Conservation (phyloP, 2,329 filamentous ascomycete genomes). For the Pyrenophora tritici-repentis region DNA sequence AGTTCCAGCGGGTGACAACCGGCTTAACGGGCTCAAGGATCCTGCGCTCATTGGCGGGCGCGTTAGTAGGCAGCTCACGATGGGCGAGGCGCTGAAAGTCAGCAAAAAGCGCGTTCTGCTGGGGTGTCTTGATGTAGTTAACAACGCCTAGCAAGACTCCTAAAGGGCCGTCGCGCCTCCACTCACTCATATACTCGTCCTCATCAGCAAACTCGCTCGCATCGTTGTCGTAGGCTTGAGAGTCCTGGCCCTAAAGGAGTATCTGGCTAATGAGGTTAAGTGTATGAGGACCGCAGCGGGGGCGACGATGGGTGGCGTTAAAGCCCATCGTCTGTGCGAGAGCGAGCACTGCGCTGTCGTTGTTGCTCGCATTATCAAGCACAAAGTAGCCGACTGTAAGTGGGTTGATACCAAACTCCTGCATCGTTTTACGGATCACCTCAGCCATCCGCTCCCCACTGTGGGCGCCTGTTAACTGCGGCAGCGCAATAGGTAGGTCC, state of each 20-base stretch:
- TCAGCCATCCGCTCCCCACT: slow-evolving; percentile 6
- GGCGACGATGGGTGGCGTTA: background rate
- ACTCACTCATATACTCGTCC: background rate
- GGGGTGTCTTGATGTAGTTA: slow-evolving; percentile 4
- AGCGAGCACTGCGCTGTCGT: background rate
- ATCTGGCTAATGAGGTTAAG: background rate
- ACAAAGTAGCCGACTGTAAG: background rate
- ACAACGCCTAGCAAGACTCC: background rate
- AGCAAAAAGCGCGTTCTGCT: slow-evolving; percentile 2
- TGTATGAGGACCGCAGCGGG: slow-evolving; percentile 5
- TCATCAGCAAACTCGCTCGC: no score
- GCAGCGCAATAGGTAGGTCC: slow-evolving; percentile 13
- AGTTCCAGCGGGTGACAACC: background rate
- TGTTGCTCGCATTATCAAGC: background rate
- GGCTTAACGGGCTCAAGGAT: slow-evolving; percentile 3
- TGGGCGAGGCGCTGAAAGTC: background rate
- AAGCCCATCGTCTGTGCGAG: background rate
- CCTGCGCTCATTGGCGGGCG: background rate
- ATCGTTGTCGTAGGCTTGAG: slow-evolving; percentile 1
- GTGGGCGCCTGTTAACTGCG: slow-evolving; percentile 4
- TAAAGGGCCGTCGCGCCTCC: background rate
- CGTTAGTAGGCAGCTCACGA: background rate
- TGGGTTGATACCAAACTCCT: background rate
- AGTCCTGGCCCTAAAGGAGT: background rate
- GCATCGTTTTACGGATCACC: background rate